Percentiles rank a stretch among this genome's conserved stretches.
These are phyloP conservation scores for Zarea fungicola DNA, from an alignment of 2,329 filamentous ascomycete species.

Conservation along the genomic window DNA sequence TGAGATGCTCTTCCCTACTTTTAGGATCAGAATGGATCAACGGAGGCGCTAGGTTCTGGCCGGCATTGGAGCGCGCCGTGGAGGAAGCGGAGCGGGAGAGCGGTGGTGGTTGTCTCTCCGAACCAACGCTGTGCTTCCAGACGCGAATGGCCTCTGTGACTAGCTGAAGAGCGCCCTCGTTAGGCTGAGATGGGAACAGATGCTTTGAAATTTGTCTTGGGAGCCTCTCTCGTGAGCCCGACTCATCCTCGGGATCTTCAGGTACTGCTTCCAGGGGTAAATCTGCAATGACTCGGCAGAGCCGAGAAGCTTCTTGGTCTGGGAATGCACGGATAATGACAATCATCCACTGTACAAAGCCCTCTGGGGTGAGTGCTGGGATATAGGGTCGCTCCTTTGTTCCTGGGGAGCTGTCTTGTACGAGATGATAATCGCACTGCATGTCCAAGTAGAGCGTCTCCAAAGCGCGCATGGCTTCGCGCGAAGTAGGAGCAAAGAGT, in stretches of 20 bases:
- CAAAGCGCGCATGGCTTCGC: background rate
- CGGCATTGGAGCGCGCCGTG: background rate
- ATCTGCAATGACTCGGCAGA: slow-evolving; percentile 62
- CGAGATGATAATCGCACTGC: slow-evolving; percentile 58
- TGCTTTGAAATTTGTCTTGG: slow-evolving; percentile 73
- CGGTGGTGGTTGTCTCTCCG: background rate
- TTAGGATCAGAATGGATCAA: slow-evolving; percentile 3
- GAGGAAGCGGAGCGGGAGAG: background rate
- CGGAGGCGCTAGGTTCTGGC: background rate
- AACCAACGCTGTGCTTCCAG: slow-evolving; percentile 22
- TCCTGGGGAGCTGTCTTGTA: slow-evolving; percentile 44
- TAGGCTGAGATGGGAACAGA: slow-evolving; percentile 58
- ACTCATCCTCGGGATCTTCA: slow-evolving; percentile 46
- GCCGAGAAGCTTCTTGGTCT: slow-evolving; percentile 64
- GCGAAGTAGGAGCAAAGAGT: background rate
- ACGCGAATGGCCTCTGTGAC: slow-evolving; percentile 56
- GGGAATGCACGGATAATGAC: slow-evolving; percentile 71
- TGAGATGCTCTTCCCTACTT: slow-evolving; percentile 2
- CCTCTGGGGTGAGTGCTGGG: slow-evolving; percentile 61
- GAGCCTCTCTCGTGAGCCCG: slow-evolving; percentile 64
- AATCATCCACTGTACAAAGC: slow-evolving; percentile 68
- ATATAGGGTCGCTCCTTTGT: slow-evolving; percentile 49
- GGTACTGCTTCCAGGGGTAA: slow-evolving; percentile 56
- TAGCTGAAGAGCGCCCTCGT: slow-evolving; percentile 52
- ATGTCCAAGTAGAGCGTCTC: slow-evolving; percentile 45